These are phyloP conservation scores for Ochetophila trinervis DNA, from an alignment of 306 rosid species.

Conservation along the genomic window DNA sequence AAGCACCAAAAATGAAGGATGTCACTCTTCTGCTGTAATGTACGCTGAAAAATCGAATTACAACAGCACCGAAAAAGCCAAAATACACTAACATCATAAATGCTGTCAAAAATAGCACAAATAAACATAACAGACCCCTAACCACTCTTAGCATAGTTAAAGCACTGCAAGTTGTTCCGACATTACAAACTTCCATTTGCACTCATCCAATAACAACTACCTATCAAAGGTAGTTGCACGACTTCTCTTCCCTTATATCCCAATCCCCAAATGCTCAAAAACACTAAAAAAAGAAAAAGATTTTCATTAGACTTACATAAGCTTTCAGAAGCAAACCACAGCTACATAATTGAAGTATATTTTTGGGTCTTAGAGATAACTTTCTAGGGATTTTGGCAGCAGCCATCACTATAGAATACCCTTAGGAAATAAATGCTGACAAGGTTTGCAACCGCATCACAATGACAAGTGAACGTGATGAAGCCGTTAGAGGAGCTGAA, in stretches of 20 bases:
- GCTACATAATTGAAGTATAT: too few species aligned
- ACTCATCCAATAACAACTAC: slow-evolving; percentile 20
- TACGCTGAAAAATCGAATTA: slow-evolving; percentile 55
- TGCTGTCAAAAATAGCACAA: slow-evolving; percentile 63
- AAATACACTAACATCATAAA: slow-evolving; percentile 60
- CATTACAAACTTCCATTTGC: slow-evolving; percentile 44
- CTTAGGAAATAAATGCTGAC: slow-evolving; percentile 14
- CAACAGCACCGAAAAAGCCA: slow-evolving; percentile 53
- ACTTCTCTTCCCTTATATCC: slow-evolving; percentile 22
- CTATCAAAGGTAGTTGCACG: slow-evolving; percentile 18
- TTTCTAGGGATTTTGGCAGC: slow-evolving; percentile 4
- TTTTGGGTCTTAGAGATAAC: too few species aligned
- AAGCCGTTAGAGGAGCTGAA: slow-evolving; percentile 4
- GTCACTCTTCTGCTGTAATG: slow-evolving; percentile 63
- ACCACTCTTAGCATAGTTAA: slow-evolving; percentile 46
- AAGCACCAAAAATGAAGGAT: slow-evolving; percentile 65
- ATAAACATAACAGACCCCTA: slow-evolving; percentile 60
- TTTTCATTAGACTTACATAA: slow-evolving; percentile 11
- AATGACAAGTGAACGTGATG: slow-evolving; percentile 12
- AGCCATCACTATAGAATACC: slow-evolving; percentile 12
- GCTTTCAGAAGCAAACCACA: slow-evolving; percentile 2
- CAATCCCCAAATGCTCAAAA: slow-evolving; percentile 4
- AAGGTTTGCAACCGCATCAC: slow-evolving; percentile 4
- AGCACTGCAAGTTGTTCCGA: slow-evolving; percentile 20
- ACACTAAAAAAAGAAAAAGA: neutral